Conservation (phyloP, 495 filamentous ascomycete genomes). For the Aspergillus steynii region DNA sequence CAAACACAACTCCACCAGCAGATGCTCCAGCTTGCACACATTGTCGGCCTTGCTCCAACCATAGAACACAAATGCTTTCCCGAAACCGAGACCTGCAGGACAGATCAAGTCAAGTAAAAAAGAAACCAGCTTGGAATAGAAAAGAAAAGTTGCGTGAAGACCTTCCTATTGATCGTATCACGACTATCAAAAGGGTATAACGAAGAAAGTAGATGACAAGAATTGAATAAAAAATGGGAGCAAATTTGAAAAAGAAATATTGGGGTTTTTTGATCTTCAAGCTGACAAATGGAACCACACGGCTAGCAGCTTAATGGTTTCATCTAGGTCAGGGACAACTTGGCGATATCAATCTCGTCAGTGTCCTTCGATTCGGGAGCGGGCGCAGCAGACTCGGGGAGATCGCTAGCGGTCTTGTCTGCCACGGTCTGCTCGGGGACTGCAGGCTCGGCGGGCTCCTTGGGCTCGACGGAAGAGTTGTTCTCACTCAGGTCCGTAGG, state of each 20-base stretch:
- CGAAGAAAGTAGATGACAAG: slow-evolving; percentile 17
- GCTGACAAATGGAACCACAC: background rate
- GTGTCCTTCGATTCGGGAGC: slow-evolving; percentile 21
- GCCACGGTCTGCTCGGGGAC: slow-evolving; percentile 2
- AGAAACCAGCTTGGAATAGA: slow-evolving; percentile 8
- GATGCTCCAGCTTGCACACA: slow-evolving; percentile 19
- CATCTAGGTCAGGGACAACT: slow-evolving; percentile 28
- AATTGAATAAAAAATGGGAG: slow-evolving; percentile 13
- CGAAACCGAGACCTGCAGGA: slow-evolving; percentile 10
- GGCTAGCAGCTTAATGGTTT: background rate
- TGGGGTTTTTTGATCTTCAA: background rate
- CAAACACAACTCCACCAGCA: slow-evolving; percentile 21
- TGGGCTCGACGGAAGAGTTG: background rate
- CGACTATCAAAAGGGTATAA: slow-evolving; percentile 24
- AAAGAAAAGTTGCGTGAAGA: slow-evolving; percentile 8
- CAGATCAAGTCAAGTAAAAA: slow-evolving; percentile 7
- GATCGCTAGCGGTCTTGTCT: background rate
- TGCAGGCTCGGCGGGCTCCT: slow-evolving; percentile 2
- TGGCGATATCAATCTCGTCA: slow-evolving; percentile 32
- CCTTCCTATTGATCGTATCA: slow-evolving; percentile 12
- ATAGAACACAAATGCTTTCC: slow-evolving; percentile 10
- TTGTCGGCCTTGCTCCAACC: slow-evolving; percentile 12
- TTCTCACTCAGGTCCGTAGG: slow-evolving; percentile 4
- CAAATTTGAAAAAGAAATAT: background rate
- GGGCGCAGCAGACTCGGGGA: background rate